These are phyloP conservation scores for Rosa persica DNA, from an alignment of 306 rosid genomes.

Conservation along the genomic window DNA sequence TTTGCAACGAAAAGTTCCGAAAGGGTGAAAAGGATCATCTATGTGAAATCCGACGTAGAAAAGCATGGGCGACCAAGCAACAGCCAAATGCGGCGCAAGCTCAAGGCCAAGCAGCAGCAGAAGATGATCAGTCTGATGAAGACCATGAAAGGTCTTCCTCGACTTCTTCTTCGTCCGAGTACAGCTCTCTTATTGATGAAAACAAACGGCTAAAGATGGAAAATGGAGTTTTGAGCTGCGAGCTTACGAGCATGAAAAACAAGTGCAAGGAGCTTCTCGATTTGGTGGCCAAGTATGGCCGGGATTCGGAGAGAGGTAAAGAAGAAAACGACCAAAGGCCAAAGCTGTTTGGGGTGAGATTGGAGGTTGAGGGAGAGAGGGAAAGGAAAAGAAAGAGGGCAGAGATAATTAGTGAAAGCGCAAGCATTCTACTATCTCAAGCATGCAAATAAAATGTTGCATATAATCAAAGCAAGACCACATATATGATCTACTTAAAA, in stretches of 20 bases:
- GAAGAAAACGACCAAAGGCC: slow-evolving; percentile 40
- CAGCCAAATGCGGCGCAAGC: background rate
- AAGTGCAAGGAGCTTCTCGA: slow-evolving; percentile 72
- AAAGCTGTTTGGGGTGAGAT: slow-evolving; percentile 79
- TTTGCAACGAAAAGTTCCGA: slow-evolving; percentile 68
- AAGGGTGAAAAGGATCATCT: slow-evolving; percentile 70
- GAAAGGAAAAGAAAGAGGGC: slow-evolving; percentile 47
- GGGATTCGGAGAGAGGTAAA: slow-evolving; percentile 15
- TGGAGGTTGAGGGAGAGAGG: slow-evolving; percentile 69
- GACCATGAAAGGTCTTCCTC: slow-evolving; percentile 72
- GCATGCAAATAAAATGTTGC: slow-evolving; percentile 54
- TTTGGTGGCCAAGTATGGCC: slow-evolving; percentile 49
- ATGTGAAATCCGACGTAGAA: slow-evolving; percentile 67
- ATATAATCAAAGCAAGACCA: background rate
- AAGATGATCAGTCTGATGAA: slow-evolving; percentile 47
- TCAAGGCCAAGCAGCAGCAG: slow-evolving; percentile 14
- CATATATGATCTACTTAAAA: background rate
- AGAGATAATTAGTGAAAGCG: slow-evolving; percentile 37
- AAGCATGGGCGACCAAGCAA: slow-evolving; percentile 66
- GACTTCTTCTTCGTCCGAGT: slow-evolving; percentile 65
- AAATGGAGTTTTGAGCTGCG: slow-evolving; percentile 57
- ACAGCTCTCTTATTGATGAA: slow-evolving; percentile 54
- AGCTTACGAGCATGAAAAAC: slow-evolving; percentile 60
- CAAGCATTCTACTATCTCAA: slow-evolving; percentile 67
- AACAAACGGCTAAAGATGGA: slow-evolving; percentile 79